Conservation (phyloP, 768 basidiomycete genomes). For the Cystobasidium onofrii region DNA sequence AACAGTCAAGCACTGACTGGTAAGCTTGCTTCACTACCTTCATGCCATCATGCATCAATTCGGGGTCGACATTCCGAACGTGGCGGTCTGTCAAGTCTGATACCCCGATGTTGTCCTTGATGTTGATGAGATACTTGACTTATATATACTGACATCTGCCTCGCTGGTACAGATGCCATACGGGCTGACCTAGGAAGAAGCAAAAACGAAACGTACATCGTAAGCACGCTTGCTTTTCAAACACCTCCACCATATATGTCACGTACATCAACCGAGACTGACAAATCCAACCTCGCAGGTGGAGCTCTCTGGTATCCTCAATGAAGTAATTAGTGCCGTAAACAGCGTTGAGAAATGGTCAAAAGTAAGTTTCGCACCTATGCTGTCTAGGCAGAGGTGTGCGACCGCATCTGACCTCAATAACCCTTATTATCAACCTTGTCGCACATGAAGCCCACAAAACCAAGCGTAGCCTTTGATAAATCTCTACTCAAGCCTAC, state of each 20-base stretch:
- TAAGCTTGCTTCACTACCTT: not conserved
- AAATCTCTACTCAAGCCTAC: conserved; percentile 58
- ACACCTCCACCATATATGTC: not conserved
- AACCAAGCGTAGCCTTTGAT: conserved; percentile 54
- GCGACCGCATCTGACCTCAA: no score
- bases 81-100: no score
- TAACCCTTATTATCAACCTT: no score
- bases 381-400: no score
- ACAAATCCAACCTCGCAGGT: conserved; percentile 42
- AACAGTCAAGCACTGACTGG: conserved; percentile 5
- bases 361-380: conserved; percentile 46
- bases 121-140: not conserved
- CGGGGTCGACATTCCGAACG: not conserved
- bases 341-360: conserved; percentile 67
- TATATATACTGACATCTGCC: not conserved
- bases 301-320: conserved; percentile 55
- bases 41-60: not conserved
- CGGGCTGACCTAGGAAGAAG: conserved; percentile 1
- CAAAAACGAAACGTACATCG: conserved; percentile 49
- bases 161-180: conserved; percentile 11
- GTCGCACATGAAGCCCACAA: conserved; percentile 48
- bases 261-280: no score
- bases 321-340: conserved; percentile 54
- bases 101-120: no score
- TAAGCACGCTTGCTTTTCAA: not conserved